Base-by-base conservation (phyloP, 768 basidiomycete species). In the Leccinum arenicola region DNA sequence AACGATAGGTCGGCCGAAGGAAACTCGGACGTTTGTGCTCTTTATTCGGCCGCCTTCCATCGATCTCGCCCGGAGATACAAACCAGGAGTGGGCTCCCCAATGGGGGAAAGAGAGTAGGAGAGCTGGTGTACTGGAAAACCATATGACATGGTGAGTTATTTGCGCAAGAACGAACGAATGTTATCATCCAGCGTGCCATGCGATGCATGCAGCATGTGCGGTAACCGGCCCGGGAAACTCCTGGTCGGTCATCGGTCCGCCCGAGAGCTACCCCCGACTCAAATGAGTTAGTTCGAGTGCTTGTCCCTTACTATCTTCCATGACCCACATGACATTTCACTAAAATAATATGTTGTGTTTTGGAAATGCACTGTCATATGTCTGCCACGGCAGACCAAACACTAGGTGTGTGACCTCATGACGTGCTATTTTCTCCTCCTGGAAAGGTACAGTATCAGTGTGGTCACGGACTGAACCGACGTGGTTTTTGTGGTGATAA, bases 241-340 rank as follows among this genome's bases (percentile, higher is more conserved):
- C n/a, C 35, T 49, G 4, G 56, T 23, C 19, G 49, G 58, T 14
- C 50, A 60, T 25, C 57, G 49, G 25, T 19, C 49, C 58, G 49
- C 9, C 49, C 3, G 7, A 23, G 17, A 8, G 10, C 29, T 21
- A 10, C 27, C 15, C 21, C 19, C 23, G 27, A 43, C 31, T 35
- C 19, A 8, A 31, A 48, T 21, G 35, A 21, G 50, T 51, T 21
- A 14, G 50, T 33, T 19, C n/a, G 27, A 31, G 19, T 21, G 29
- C 36, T 50, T 49, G 12, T 27, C 31, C 49, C 49, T 19, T 29
- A 40, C 25, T 23, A 27, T 51, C 47, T 27, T 33, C 36, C 4
- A 57, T 40, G 12, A 12, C 19, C 25, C 15, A 57, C 19, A 12
- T 35, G 35, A 45, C 43, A 45, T 38, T 9, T 55, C 53, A 21